Conservation (phyloP, 2,329 filamentous ascomycete genomes). For the Aspergillus tanneri region DNA sequence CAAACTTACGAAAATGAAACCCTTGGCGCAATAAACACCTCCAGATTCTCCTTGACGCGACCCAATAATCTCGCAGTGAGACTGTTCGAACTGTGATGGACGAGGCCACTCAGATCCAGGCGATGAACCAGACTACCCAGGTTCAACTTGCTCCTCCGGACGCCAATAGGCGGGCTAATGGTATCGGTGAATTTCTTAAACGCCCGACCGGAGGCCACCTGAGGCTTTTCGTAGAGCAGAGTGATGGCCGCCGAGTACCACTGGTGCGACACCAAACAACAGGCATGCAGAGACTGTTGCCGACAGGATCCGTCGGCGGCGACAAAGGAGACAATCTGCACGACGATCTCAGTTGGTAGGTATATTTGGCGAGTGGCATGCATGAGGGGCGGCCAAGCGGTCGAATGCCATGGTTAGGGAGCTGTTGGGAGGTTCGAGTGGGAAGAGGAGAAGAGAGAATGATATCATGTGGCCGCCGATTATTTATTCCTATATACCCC, state of each 20-base stretch:
- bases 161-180: constrained; percentile 50
- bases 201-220: constrained; percentile 49
- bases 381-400: constrained; percentile 13
- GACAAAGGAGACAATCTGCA: constrained; percentile 50
- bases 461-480: constrained; percentile 11
- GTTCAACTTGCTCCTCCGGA: constrained; percentile 48
- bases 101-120: constrained; percentile 55
- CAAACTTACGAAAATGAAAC: constrained; percentile 55
- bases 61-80: constrained; percentile 58
- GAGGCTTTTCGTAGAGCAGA: constrained; percentile 54
- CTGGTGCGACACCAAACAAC: constrained; percentile 54
- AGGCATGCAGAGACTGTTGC: constrained; percentile 52
- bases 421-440: neutral
- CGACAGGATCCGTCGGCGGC: constrained; percentile 32
- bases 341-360: constrained; percentile 56
- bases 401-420: constrained; percentile 2
- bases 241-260: constrained; percentile 57
- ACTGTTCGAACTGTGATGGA: constrained; percentile 60
- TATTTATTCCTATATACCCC: neutral
- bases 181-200: constrained; percentile 56
- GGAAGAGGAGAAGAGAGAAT: constrained; percentile 1
- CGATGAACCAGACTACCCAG: constrained; percentile 51
- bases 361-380: constrained; percentile 32
- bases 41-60: constrained; percentile 52
- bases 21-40: constrained; percentile 58